These are phyloP conservation scores for Gossypium trilobum DNA, from an alignment of 441 rosid species.

Conservation along the genomic window DNA sequence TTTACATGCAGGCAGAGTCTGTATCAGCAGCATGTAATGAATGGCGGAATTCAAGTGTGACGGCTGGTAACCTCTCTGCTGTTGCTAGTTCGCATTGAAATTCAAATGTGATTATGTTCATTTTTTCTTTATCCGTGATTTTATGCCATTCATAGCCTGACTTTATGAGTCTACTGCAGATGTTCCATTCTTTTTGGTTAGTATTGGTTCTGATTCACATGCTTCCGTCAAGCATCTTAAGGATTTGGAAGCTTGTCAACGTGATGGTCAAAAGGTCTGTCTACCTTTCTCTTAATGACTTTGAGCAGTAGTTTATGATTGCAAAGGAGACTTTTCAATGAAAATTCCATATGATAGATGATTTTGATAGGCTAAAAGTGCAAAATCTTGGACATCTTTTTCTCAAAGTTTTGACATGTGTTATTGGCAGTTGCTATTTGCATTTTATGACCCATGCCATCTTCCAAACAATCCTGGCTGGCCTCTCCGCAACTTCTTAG, in stretches of 20 bases:
- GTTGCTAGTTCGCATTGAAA: background rate
- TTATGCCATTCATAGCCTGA: background rate
- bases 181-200: slow-evolving; percentile 78
- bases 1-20: slow-evolving; percentile 49
- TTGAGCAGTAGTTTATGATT: slow-evolving; percentile 1
- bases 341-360: background rate
- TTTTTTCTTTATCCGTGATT: background rate
- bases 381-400: background rate
- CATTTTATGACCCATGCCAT: slow-evolving; percentile 88
- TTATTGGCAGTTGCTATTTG: slow-evolving; percentile 57
- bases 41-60: slow-evolving; percentile 68
- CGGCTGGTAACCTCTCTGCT: slow-evolving; percentile 46
- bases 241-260: slow-evolving; percentile 59
- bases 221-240: slow-evolving; percentile 56
- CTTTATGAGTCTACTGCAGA: slow-evolving; percentile 33
- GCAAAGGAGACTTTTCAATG: slow-evolving; percentile 4
- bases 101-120: background rate
- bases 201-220: slow-evolving; percentile 37
- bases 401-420: slow-evolving; percentile 17
- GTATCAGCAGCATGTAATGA: slow-evolving; percentile 68
- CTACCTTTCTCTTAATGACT: background rate
- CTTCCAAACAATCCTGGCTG: slow-evolving; percentile 86
- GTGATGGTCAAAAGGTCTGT: slow-evolving; percentile 67
- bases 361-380: background rate
- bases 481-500: slow-evolving; percentile 87